phyloP scores from a whole-genome alignment of 495 filamentous ascomycete species.

The Neurospora intermedia region DNA sequence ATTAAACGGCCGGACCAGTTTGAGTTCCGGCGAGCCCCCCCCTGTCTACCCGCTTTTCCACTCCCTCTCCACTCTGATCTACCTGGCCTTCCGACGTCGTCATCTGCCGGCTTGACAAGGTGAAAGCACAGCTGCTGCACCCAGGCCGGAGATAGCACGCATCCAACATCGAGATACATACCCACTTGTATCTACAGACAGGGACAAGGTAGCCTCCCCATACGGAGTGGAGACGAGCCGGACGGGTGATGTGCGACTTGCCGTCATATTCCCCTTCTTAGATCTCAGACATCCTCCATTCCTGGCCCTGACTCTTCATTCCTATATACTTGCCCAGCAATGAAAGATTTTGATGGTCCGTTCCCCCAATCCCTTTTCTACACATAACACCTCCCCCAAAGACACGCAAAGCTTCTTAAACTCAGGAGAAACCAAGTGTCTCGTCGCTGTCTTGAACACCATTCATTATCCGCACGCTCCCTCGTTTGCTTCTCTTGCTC shows the following conservation, averaged over 20 bases:
- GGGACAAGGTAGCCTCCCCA: neutral
- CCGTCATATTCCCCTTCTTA: constrained; percentile 7
- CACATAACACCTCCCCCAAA: constrained; percentile 4
- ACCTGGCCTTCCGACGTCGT: constrained; percentile 2
- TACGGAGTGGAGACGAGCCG: constrained; percentile 3
- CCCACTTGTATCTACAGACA: neutral
- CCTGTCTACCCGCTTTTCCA: constrained; percentile 11
- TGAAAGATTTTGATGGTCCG: constrained; percentile 18
- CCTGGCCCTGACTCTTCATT: constrained; percentile 3
- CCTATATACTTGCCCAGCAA: constrained; percentile 20
- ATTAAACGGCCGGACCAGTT: constrained; percentile 21
- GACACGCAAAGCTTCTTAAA: neutral
- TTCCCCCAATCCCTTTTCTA: constrained; percentile 12
- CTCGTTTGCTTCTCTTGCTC: neutral
- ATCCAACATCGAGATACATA: neutral
- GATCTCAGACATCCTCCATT: constrained; percentile 13
- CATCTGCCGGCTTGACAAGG: constrained; percentile 9
- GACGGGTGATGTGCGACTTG: constrained; percentile 4
- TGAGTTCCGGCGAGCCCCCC: neutral
- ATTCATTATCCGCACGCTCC: neutral
- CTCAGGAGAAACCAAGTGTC: constrained; percentile 13
- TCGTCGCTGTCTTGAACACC: constrained; percentile 18
- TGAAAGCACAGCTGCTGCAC: constrained; percentile 2
- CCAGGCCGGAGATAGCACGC: neutral
- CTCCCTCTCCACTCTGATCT: neutral